Conservation (phyloP, 768 basidiomycete species). For the Boletus subparvulus region DNA sequence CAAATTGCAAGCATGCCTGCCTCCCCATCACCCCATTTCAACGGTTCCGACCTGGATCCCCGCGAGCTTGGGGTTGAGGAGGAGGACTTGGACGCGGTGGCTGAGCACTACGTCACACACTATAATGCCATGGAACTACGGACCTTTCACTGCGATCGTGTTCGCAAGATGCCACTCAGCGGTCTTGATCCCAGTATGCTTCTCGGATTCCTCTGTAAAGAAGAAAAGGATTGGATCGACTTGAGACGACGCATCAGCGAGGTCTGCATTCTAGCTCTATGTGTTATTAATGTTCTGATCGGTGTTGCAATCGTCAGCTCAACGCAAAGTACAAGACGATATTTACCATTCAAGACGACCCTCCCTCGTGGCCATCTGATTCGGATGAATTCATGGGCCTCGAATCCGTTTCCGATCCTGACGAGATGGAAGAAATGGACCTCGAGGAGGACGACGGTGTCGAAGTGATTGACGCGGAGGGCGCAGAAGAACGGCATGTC, state of each 20-base stretch:
- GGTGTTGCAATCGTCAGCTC: slow-evolving; percentile 12
- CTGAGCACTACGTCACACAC: slow-evolving; percentile 67
- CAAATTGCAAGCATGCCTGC: slow-evolving; percentile 24
- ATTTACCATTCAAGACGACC: slow-evolving; percentile 86
- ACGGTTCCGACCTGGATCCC: slow-evolving; percentile 35
- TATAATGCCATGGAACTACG: slow-evolving; percentile 72
- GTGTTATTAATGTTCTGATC: slow-evolving; percentile 2
- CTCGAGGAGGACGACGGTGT: slow-evolving; percentile 48
- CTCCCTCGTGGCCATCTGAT: slow-evolving; percentile 77
- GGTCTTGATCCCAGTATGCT: slow-evolving; percentile 97
- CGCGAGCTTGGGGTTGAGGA: slow-evolving; percentile 36
- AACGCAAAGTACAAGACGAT: slow-evolving; percentile 62
- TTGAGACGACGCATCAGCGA: slow-evolving; percentile 68
- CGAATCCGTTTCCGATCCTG: slow-evolving; percentile 79
- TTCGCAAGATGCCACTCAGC: slow-evolving; percentile 90
- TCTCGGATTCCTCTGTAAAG: slow-evolving; percentile 83
- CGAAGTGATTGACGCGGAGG: slow-evolving; percentile 28
- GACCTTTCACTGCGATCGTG: slow-evolving; percentile 96
- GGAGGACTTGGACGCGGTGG: slow-evolving; percentile 43
- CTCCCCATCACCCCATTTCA: slow-evolving; percentile 21
- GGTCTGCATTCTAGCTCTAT: slow-evolving; percentile 44
- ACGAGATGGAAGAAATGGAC: slow-evolving; percentile 68
- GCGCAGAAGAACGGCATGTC: slow-evolving; percentile 30
- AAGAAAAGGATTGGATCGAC: slow-evolving; percentile 85
- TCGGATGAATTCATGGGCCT: slow-evolving; percentile 73